Conservation (phyloP, 2,329 filamentous ascomycete genomes). For the Aureobasidium subglaciale region DNA sequence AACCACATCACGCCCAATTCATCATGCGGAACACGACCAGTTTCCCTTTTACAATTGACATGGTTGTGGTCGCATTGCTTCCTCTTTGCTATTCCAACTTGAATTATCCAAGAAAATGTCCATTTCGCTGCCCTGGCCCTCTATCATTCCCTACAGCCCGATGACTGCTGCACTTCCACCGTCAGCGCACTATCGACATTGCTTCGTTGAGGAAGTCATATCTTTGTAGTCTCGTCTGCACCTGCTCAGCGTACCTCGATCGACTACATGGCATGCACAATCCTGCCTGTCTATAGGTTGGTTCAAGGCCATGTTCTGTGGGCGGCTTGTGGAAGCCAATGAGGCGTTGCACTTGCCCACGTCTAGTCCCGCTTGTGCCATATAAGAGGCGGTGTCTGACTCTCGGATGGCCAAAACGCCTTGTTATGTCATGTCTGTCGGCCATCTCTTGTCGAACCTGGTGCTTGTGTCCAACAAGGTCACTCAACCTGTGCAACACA, state of each 20-base stretch:
- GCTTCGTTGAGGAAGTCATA: background rate
- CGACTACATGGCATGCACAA: background rate
- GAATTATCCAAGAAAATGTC: background rate
- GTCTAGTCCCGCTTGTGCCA: slow-evolving; percentile 15
- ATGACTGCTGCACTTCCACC: background rate
- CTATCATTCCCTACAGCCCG: background rate
- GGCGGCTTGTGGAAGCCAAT: slow-evolving; percentile 13
- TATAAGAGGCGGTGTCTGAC: slow-evolving; percentile 16
- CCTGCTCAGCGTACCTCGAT: background rate
- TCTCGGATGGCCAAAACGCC: slow-evolving; percentile 2
- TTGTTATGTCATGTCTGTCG: slow-evolving; percentile 4
- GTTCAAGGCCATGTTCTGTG: background rate
- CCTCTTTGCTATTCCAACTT: background rate
- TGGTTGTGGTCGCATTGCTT: background rate
- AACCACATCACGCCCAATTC: slow-evolving; percentile 14
- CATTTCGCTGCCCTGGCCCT: slow-evolving; percentile 5
- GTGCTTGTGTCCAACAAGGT: slow-evolving; percentile 3
- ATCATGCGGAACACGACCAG: slow-evolving; percentile 10
- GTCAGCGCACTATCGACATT: background rate
- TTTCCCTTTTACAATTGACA: slow-evolving; percentile 4
- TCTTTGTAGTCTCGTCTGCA: background rate
- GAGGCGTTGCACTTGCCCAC: slow-evolving; percentile 13
- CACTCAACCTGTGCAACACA: slow-evolving; percentile 4
- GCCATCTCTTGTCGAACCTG: background rate
- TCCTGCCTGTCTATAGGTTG: background rate